Conservation (phyloP, 371 early-diverging fungal species). For the Haplosporangium sp. region DNA sequence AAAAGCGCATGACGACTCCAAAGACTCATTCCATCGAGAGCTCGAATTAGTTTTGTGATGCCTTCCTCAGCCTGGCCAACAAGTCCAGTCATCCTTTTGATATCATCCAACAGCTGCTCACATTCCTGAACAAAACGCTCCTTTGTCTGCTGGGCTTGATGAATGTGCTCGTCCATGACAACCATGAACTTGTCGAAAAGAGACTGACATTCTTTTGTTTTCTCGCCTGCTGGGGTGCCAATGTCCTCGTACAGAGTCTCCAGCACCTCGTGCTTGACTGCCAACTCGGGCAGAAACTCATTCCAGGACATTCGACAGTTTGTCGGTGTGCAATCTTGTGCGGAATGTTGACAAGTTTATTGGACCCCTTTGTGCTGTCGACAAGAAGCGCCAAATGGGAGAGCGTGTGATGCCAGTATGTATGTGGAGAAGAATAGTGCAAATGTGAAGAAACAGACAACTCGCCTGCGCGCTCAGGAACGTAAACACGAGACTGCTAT, state of each 20-base stretch:
- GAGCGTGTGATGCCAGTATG: neutral
- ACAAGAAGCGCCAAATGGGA: neutral
- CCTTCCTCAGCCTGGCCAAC: slow-evolving; percentile 42
- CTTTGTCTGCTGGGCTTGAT: slow-evolving; percentile 64
- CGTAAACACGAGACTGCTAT: too few species aligned
- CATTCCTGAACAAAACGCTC: slow-evolving; percentile 71
- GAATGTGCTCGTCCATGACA: slow-evolving; percentile 29
- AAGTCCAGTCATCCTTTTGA: slow-evolving; percentile 52
- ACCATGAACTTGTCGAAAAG: slow-evolving; percentile 38
- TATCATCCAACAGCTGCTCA: slow-evolving; percentile 66
- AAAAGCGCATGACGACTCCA: slow-evolving; percentile 36
- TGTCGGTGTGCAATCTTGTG: neutral
- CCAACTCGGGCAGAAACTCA: slow-evolving; percentile 51
- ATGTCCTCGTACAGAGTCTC: slow-evolving; percentile 40
- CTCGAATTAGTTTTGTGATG: slow-evolving; percentile 17
- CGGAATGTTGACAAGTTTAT: too few species aligned
- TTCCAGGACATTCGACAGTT: slow-evolving; percentile 53
- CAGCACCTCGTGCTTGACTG: slow-evolving; percentile 47
- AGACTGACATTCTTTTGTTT: slow-evolving; percentile 25
- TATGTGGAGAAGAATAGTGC: neutral
- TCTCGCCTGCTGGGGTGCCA: slow-evolving; percentile 36
- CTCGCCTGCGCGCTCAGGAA: too few species aligned
- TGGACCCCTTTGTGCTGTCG: neutral
- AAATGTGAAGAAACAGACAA: too few species aligned
- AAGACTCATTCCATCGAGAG: slow-evolving; percentile 33